A percentile compares a stretch with the other conserved stretches of the same genome.
Evolutionary conservation across 768 basidiomycete species (phyloP).

Genomic region (Kwoniella europaea): DNA sequence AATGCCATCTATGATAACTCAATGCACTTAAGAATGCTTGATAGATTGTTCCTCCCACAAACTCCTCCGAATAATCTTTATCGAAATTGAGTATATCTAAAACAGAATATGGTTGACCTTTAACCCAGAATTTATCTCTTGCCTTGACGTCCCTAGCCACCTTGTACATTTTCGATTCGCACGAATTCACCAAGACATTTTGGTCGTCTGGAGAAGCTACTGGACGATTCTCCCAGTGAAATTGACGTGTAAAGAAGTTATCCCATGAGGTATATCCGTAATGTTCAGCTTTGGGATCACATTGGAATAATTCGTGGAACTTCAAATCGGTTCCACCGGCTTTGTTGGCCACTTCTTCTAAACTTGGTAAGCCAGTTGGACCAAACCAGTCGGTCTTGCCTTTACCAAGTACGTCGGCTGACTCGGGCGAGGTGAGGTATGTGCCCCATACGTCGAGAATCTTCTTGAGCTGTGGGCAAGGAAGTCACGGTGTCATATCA

Average conservation of each 20-base stretch:
- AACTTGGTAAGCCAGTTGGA: conserved; percentile 48
- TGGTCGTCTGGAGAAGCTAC: conserved; percentile 57
- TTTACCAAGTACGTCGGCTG: conserved; percentile 60
- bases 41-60: conserved; percentile 63
- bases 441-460: conserved; percentile 64
- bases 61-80: conserved; percentile 57
- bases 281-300: conserved; percentile 60
- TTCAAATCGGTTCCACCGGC: conserved; percentile 40
- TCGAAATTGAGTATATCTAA: conserved; percentile 64
- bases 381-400: conserved; percentile 65
- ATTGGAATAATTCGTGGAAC: conserved; percentile 61
- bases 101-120: conserved; percentile 69
- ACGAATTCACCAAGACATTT: conserved; percentile 63
- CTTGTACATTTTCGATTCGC: conserved; percentile 65
- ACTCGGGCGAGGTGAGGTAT: conserved; percentile 62
- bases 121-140: conserved; percentile 67
- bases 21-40: conserved; percentile 67
- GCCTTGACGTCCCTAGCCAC: conserved; percentile 60
- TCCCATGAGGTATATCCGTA: conserved; percentile 64
- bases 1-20: conserved; percentile 70
- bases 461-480: conserved; percentile 63
- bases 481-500: too few species aligned
- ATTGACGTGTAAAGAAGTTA: conserved; percentile 65
- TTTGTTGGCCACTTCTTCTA: conserved; percentile 54
- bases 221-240: conserved; percentile 61